Evolutionary conservation across 1,284 basidiomycete genomes (phyloP).

Genomic region (Laetiporus sulphureus): DNA sequence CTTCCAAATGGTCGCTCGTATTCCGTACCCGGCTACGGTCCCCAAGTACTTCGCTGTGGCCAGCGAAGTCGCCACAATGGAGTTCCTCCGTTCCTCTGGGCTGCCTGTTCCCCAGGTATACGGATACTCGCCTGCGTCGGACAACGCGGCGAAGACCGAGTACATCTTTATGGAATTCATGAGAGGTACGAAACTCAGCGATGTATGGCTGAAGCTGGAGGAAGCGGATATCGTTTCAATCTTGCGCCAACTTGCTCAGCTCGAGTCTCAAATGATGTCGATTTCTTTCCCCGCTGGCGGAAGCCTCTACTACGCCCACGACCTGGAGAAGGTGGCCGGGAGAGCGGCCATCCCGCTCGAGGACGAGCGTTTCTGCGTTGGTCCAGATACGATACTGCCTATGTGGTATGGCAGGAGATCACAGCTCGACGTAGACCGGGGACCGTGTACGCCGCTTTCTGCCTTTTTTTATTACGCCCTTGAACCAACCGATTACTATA

Average conservation of each 20-base stretch:
- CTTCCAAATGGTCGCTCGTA: constrained; percentile 40
- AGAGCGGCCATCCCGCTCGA: constrained; percentile 29
- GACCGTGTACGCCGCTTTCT: constrained; percentile 36
- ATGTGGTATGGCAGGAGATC: constrained; percentile 46
- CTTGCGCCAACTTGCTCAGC: constrained; percentile 36
- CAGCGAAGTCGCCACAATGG: constrained; percentile 48
- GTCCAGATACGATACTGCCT: constrained; percentile 36
- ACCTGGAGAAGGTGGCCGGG: constrained; percentile 32
- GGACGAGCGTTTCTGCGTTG: constrained; percentile 40
- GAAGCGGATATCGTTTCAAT: constrained; percentile 37
- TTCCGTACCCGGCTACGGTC: constrained; percentile 38
- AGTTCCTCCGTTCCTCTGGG: constrained; percentile 37
- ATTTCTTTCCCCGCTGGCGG: too few relatives aligned
- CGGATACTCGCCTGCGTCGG: constrained; percentile 38
- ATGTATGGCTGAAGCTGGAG: constrained; percentile 36
- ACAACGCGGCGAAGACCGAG: constrained; percentile 45
- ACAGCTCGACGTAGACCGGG: too few relatives aligned
- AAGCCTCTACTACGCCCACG: constrained; percentile 41
- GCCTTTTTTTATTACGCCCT: constrained; percentile 21
- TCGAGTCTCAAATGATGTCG: constrained; percentile 45
- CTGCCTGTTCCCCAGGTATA: constrained; percentile 44
- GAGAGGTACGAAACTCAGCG: constrained; percentile 34
- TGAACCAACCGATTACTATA: constrained; percentile 26
- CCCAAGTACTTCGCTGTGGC: constrained; percentile 41
- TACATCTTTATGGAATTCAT: constrained; percentile 50